Percentiles rank a stretch among this genome's conserved stretches.
phyloP scores from a whole-genome alignment of 2,329 filamentous ascomycete genomes.

The Xylaria sp. region DNA sequence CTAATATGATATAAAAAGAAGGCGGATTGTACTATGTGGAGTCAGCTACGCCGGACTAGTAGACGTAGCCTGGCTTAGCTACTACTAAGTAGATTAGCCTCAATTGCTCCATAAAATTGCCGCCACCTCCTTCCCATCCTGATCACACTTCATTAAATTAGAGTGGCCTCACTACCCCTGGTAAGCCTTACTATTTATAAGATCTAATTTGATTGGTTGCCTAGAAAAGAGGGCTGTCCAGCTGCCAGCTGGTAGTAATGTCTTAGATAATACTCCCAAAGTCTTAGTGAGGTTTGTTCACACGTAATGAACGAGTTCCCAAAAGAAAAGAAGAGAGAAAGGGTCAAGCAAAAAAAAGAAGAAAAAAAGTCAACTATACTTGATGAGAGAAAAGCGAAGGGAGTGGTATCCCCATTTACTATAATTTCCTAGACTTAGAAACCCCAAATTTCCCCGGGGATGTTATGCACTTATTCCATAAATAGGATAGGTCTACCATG shows the following conservation, averaged over 20 bases:
- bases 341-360: neutral
- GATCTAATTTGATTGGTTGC: neutral
- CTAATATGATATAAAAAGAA: neutral
- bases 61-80: neutral
- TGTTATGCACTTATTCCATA: neutral
- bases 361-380: too few species aligned
- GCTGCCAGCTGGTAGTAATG: neutral
- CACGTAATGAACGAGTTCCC: neutral
- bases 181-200: neutral
- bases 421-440: neutral
- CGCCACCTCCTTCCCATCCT: neutral
- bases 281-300: neutral
- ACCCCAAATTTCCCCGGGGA: neutral
- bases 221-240: neutral
- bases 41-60: neutral
- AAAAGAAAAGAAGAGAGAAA: neutral
- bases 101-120: neutral
- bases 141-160: neutral
- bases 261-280: neutral
- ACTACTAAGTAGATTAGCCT: conserved; percentile 2
- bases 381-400: too few species aligned
- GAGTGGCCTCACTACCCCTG: neutral
- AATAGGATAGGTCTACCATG: too few species aligned
- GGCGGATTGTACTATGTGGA: neutral
- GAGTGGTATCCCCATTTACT: neutral